Base-by-base conservation (phyloP, 2,329 filamentous ascomycete species). In the Sporothrix curviconia region DNA sequence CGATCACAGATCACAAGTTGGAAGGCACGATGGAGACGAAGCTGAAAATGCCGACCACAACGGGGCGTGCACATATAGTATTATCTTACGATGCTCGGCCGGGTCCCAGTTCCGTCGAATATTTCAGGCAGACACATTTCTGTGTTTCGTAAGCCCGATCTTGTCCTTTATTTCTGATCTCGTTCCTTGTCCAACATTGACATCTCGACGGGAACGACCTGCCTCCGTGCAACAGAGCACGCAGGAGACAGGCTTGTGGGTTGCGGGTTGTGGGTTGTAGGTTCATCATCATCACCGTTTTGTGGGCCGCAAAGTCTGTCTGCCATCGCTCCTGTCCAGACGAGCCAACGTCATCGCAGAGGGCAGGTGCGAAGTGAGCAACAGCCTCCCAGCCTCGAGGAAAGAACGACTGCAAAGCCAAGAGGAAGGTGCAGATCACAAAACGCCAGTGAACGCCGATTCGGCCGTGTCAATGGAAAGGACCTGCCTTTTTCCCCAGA, bases 101-200 rank as follows among this genome's bases (percentile, higher is more conserved):
- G 15, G 15, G 12, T 11, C 36, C 49, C 30, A 49, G 30, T 36
- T 36, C 17, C 22, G 46, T 32, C 46, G 11, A 39, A 52, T 15
- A 19, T 30, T 42, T 15, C 49, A 52, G 49, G 49, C 49, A 52
- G 49, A 42, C 22, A 19, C 49, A 52, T 42, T 32, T 52, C 37
- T 25, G 4, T n/a, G n/a, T n/a, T n/a, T n/a, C n/a, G n/a, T n/a
- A n/a, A 14, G 22, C 3, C 22, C 25, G 17, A 34, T 34, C 8
- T 49, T 24, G 46, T 19, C 46, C n/a, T n/a, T 49, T 17, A 3
- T 7, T 49, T 22, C 44, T 34, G 28, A 7, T 12, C 2, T 34
- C 15, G 7, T 11, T n/a, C n/a, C n/a, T n/a, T n/a, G n/a, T n/a
- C n/a, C n/a, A 24, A 25, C 30, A 36, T 49, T 19, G 44, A 34